Conservation (phyloP, 805 yeast genomes). For the Ogataea paradorogensis region DNA sequence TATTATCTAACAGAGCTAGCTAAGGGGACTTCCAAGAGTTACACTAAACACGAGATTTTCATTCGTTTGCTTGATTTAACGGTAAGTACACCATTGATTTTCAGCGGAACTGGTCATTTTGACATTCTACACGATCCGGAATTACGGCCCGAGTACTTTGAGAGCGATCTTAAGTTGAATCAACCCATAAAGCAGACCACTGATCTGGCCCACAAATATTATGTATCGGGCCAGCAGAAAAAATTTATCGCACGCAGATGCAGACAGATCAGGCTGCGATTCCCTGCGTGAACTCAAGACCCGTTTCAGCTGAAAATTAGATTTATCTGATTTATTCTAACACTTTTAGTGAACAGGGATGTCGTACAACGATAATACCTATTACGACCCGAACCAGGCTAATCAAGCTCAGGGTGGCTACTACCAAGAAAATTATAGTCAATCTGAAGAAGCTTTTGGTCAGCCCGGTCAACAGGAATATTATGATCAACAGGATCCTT, state of each 20-base stretch:
- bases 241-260: slow-evolving; percentile 9
- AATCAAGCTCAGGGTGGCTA: slow-evolving; percentile 25
- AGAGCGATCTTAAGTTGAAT: no score
- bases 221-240: slow-evolving; percentile 11
- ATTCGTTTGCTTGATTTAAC: slow-evolving; percentile 5
- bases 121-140: not conserved
- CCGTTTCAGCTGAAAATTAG: slow-evolving; percentile 13
- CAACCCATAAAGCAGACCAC: no score
- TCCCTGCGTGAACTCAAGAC: not conserved
- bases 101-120: not conserved
- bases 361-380: slow-evolving; percentile 57
- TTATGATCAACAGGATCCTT: slow-evolving; percentile 29
- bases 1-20: slow-evolving; percentile 7
- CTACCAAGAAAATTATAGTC: slow-evolving; percentile 28
- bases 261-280: slow-evolving; percentile 7
- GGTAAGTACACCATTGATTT: slow-evolving; percentile 3
- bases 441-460: slow-evolving; percentile 23
- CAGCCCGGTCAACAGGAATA: slow-evolving; percentile 30
- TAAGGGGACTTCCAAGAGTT: slow-evolving; percentile 7
- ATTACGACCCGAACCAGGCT: slow-evolving; percentile 40
- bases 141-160: not conserved
- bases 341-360: slow-evolving; percentile 32
- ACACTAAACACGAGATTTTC: slow-evolving; percentile 8
- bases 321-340: slow-evolving; percentile 2
- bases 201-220: slow-evolving; percentile 9